These are phyloP conservation scores for Talaromyces adpressus DNA, from an alignment of 495 filamentous ascomycete species.

Conservation along the genomic window DNA sequence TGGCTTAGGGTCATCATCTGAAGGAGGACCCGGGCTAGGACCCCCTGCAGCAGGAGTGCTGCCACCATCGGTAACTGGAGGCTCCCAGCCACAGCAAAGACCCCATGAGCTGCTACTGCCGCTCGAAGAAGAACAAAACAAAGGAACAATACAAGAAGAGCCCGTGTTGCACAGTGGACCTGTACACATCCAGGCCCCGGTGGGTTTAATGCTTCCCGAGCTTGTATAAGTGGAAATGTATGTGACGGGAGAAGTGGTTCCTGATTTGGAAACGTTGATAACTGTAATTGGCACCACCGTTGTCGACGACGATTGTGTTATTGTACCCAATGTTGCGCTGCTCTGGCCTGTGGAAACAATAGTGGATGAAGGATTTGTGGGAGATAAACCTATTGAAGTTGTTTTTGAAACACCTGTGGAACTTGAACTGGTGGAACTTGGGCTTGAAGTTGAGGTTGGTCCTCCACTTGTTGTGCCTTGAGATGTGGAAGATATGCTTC, in stretches of 20 bases:
- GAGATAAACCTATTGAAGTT: background rate
- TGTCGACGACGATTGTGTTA: background rate
- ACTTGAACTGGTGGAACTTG: background rate
- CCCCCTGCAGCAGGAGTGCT: background rate
- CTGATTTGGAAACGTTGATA: background rate
- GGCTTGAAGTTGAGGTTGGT: background rate
- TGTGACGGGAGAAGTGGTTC: background rate
- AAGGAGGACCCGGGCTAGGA: constrained; percentile 1
- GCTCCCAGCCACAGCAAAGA: constrained; percentile 3
- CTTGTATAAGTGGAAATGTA: constrained; percentile 1
- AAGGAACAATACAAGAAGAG: background rate
- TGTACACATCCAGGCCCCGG: background rate
- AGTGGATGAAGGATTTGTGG: background rate
- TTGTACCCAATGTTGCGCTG: background rate
- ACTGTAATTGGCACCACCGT: background rate
- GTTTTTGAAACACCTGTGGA: background rate
- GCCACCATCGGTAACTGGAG: background rate
- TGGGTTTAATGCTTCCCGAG: background rate
- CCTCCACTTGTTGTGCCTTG: background rate
- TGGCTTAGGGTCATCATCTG: background rate
- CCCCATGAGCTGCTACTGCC: background rate
- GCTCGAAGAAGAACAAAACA: background rate
- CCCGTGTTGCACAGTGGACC: background rate
- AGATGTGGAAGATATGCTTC: background rate
- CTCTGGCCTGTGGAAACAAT: background rate